Evolutionary conservation across 305 asterid genomes (phyloP).

Genomic region (Rubia occidens): DNA sequence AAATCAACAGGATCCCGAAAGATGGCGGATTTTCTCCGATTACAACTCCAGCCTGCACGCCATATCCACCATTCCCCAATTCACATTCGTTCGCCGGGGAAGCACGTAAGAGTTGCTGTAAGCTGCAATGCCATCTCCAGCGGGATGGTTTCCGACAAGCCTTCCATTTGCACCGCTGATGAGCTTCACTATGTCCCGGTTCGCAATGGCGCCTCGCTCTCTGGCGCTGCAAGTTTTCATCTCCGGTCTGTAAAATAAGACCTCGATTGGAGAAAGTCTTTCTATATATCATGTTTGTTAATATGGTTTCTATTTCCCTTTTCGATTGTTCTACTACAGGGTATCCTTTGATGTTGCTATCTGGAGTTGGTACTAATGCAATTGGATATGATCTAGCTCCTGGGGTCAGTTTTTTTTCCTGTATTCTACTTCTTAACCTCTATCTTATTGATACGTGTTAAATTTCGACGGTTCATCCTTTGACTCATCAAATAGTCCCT

Average conservation of each 20-base stretch:
- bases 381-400: conserved; percentile 36
- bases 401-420: conserved; percentile 18
- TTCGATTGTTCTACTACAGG: conserved; percentile 11
- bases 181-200: conserved; percentile 31
- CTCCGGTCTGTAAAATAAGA: conserved; percentile 13
- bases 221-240: conserved; percentile 31
- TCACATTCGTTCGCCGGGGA: not conserved
- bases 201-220: conserved; percentile 31
- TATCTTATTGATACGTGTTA: not conserved
- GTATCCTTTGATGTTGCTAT: conserved; percentile 26
- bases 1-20: not conserved
- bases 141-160: conserved; percentile 20
- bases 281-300: not conserved
- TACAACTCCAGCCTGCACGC: not conserved
- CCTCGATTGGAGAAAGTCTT: not conserved
- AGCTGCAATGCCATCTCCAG: conserved; percentile 11
- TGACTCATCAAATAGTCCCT: too few species aligned
- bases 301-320: not conserved
- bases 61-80: not conserved
- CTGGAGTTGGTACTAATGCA: conserved; percentile 38
- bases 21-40: conserved; percentile 13
- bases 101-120: not conserved
- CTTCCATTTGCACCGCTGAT: conserved; percentile 32
- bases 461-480: not conserved
- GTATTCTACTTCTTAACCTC: not conserved